phyloP scores from a whole-genome alignment of 306 rosid species.

The Trifolium fragiferum region DNA sequence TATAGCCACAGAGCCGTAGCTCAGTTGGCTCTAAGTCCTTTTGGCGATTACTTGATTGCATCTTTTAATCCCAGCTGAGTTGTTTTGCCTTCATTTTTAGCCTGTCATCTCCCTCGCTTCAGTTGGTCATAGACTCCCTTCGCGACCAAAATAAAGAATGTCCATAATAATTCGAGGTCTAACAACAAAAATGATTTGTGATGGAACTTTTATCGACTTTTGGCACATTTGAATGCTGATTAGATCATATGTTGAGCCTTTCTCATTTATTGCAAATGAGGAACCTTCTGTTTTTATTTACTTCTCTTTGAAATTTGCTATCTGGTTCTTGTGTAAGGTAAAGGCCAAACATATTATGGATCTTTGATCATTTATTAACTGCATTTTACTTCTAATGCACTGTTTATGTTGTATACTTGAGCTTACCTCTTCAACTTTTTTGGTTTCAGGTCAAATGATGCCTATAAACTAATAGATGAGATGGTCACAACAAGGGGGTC shows the following conservation, averaged over 20 bases:
- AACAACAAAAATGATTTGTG: slow-evolving; percentile 13
- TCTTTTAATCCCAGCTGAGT: background rate
- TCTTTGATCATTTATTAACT: slow-evolving; percentile 22
- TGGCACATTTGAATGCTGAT: slow-evolving; percentile 22
- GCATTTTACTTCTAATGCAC: slow-evolving; percentile 37
- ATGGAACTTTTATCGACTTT: slow-evolving; percentile 11
- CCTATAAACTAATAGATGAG: slow-evolving; percentile 74
- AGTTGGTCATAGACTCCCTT: slow-evolving; percentile 11
- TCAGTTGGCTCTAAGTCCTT: slow-evolving; percentile 22
- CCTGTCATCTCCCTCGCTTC: background rate
- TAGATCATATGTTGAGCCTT: slow-evolving; percentile 11
- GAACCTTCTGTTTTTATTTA: background rate
- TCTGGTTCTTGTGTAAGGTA: slow-evolving; percentile 28
- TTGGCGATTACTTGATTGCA: slow-evolving; percentile 15
- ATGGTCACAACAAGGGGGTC: slow-evolving; percentile 74
- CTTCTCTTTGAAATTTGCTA: slow-evolving; percentile 19
- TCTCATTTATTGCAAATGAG: slow-evolving; percentile 22
- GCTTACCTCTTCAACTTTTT: slow-evolving; percentile 43
- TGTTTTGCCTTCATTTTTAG: background rate
- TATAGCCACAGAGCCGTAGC: slow-evolving; percentile 12
- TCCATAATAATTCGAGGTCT: slow-evolving; percentile 12
- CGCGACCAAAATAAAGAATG: slow-evolving; percentile 1
- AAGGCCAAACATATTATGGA: slow-evolving; percentile 9
- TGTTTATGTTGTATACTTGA: slow-evolving; percentile 31
- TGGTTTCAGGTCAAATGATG: slow-evolving; percentile 76